Evolutionary conservation across 257 asterid species (phyloP), one percentile per base, ranked within the genome.

Genomic region (Capsicum pubescens): DNA sequence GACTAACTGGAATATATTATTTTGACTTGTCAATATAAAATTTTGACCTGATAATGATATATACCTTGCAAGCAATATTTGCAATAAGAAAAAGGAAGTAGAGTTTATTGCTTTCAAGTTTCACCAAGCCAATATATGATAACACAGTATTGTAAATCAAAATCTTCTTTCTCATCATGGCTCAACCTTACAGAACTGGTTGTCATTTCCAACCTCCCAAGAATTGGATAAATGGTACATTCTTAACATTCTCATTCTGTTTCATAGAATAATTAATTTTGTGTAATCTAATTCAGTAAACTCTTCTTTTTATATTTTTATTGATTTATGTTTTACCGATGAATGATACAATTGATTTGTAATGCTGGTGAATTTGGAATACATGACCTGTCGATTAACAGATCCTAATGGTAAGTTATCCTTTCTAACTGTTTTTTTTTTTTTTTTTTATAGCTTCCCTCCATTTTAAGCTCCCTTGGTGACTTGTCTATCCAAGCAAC

Each of bases 371-470:
- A 26, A 71, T 36, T 71, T 57, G 80, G 39, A 71, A 71, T 48
- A 2, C 35, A 70, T 72, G 59, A 2, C 35, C 42, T 72, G 59
- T 11, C 2, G 11, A 72, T 82, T 84, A 36, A 56, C 89, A 93
- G 97, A 93, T 89, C 97, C 97, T 83, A 91, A 93, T 90, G 97
- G 95, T 93, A 83, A 86, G 86, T 71, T 58, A 35, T 72, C 59
- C 9, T 6, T 12, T 71, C n/a, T 46, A 10, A n/a, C 46, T 4
- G 44, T 39, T 39, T 3, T 39, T 39, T 39, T 36, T 36, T n/a
- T n/a, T n/a, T n/a, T 36, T 36, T 39, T 39, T 39, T 39, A 3
- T 39, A 39, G 44, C 44, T 39, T 39, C 44, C 44, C 44, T 3
- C 44, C 44, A 39, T 39, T 39, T 39, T 26, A 26, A 26, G 32